These are phyloP conservation scores for Pseudoturritis turrita DNA, from an alignment of 345 rosid species.

Conservation along the genomic window DNA sequence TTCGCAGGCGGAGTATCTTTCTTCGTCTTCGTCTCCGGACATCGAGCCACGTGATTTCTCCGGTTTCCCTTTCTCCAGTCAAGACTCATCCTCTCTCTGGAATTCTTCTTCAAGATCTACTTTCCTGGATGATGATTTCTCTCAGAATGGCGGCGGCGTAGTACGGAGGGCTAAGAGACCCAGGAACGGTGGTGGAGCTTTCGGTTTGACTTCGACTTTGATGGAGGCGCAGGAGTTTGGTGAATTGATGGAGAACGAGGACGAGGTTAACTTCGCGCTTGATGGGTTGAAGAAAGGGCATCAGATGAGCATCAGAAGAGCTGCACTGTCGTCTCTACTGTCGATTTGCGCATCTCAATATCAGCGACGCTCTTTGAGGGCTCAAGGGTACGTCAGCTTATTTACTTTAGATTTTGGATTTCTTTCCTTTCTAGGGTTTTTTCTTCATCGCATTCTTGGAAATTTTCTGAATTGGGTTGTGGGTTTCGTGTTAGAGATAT, in stretches of 20 bases:
- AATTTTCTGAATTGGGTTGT: not conserved
- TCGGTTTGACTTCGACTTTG: slow-evolving; percentile 51
- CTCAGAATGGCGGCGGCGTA: slow-evolving; percentile 20
- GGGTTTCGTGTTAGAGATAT: slow-evolving; percentile 6
- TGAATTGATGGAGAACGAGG: slow-evolving; percentile 92
- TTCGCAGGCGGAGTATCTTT: slow-evolving; percentile 21
- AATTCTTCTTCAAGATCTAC: slow-evolving; percentile 10
- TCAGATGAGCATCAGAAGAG: slow-evolving; percentile 63
- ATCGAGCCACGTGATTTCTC: slow-evolving; percentile 33
- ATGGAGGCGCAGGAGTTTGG: slow-evolving; percentile 92
- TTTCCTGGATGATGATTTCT: slow-evolving; percentile 8
- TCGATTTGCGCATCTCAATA: slow-evolving; percentile 54
- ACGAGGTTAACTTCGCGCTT: slow-evolving; percentile 84
- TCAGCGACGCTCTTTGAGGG: slow-evolving; percentile 70
- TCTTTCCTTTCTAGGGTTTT: not conserved
- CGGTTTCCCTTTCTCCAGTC: slow-evolving; percentile 46
- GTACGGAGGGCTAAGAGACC: slow-evolving; percentile 49
- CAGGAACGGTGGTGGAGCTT: slow-evolving; percentile 36
- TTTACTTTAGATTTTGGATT: not conserved
- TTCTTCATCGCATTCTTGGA: not conserved
- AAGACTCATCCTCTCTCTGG: slow-evolving; percentile 50
- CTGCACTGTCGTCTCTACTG: slow-evolving; percentile 58
- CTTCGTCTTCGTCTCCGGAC: slow-evolving; percentile 42
- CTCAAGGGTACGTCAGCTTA: slow-evolving; percentile 36
- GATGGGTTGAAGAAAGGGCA: slow-evolving; percentile 76